These are phyloP conservation scores for Bipolaris victoriae DNA, from an alignment of 2,329 filamentous ascomycete genomes.

Conservation along the genomic window DNA sequence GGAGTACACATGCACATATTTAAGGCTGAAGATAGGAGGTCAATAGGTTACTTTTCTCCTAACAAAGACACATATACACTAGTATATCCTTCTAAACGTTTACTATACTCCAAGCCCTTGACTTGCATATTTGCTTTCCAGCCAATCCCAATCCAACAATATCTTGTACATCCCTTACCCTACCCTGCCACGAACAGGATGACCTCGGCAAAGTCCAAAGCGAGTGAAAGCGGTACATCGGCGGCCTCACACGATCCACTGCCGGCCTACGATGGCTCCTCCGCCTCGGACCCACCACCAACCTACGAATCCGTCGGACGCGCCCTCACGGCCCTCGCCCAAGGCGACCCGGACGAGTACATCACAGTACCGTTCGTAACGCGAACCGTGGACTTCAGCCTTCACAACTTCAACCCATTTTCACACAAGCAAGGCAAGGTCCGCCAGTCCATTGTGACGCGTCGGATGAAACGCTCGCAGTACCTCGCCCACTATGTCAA, in stretches of 20 bases:
- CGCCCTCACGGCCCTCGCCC: slow-evolving; percentile 4
- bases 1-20: not conserved
- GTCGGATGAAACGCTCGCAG: slow-evolving; percentile 29
- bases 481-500: slow-evolving; percentile 42
- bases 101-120: too few species aligned
- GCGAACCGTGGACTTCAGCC: slow-evolving; percentile 10
- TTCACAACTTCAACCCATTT: slow-evolving; percentile 25
- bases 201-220: not conserved
- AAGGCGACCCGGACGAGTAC: slow-evolving; percentile 18
- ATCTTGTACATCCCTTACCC: too few species aligned
- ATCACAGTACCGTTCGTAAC: slow-evolving; percentile 22
- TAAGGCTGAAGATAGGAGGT: not conserved
- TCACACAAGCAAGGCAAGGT: slow-evolving; percentile 14
- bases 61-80: too few species aligned
- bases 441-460: slow-evolving; percentile 6
- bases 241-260: not conserved
- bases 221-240: not conserved
- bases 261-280: slow-evolving; percentile 10
- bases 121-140: too few species aligned
- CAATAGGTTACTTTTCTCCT: too few species aligned
- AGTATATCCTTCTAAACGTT: too few species aligned
- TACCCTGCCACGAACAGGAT: not conserved
- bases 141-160: too few species aligned
- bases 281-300: slow-evolving; percentile 4
- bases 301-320: slow-evolving; percentile 15